Evolutionary conservation across 371 early-diverging fungal genomes (phyloP), one percentile per base, ranked within the genome.

Genomic region (Apophysomyces sp.): DNA sequence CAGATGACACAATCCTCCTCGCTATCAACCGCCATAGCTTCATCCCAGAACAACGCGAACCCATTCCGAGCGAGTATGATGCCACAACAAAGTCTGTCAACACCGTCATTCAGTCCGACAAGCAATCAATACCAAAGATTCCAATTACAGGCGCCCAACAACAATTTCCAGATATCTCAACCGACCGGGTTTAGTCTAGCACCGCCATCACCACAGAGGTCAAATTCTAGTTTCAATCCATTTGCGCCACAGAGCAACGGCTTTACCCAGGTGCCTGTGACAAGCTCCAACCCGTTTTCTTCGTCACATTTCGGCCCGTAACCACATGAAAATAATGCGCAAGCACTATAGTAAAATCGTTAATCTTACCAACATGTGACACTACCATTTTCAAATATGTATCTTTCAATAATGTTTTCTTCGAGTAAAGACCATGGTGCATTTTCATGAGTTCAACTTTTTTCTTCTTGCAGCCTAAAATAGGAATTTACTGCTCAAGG

Each of bases 1-100:
- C 59, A 40, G 18, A 58, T 55, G 21, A 52, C 61, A 39, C 60
- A 57, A 9, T 49, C 55, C 9, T 12, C 57, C 21, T 58, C 62
- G 13, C 18, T 51, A 41, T 62, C 62, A 2, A 51, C 58, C 32
- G 18, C 61, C n/a, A n/a, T n/a, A 15, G 53, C 26, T 31, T 32
- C 29, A 0, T 13, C 61, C 26, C 18, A 53, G 41, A 30, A 54
- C 55, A n/a, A 40, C 26, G 21, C 37, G 4, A 69, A 69, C 52
- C 69, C 69, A 2, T 69, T 69, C 57, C 65, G 69, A 13, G 55
- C 39, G 16, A 63, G 63, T 21, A 62, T 65, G 31, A 52, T 65
- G 44, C 55, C 61, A 18, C 63, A 63, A 39, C 58, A 18, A 11
- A 61, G 55, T 51, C 27, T 49, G 12, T 54, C 66, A 5, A 61